Conservation (phyloP, 768 basidiomycete species). For the Lactarius tabidus region DNA sequence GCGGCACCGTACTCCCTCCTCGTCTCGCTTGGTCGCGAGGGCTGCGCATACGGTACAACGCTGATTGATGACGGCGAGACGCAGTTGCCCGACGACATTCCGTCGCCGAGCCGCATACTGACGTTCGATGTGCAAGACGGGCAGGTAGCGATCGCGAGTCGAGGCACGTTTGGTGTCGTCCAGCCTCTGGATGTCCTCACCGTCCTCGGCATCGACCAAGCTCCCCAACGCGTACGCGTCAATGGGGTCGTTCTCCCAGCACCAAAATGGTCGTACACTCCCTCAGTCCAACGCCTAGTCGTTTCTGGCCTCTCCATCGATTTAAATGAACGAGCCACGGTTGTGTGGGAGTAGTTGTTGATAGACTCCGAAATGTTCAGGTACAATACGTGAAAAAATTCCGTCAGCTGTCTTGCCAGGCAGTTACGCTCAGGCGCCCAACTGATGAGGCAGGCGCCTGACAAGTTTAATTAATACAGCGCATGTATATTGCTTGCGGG, state of each 20-base stretch:
- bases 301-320: conserved; percentile 13
- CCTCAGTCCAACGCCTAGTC: conserved; percentile 16
- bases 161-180: conserved; percentile 41
- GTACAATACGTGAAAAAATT: neutral
- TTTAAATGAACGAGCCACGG: conserved; percentile 10
- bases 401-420: neutral
- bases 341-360: conserved; percentile 11
- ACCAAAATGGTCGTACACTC: conserved; percentile 14
- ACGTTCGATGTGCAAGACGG: conserved; percentile 39
- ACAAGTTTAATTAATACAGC: neutral
- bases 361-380: neutral
- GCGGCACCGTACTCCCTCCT: conserved; percentile 59
- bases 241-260: conserved; percentile 6
- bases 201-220: conserved; percentile 46
- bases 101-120: conserved; percentile 49
- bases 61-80: conserved; percentile 71
- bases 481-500: neutral
- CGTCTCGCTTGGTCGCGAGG: conserved; percentile 46
- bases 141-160: conserved; percentile 37
- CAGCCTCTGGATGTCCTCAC: conserved; percentile 51
- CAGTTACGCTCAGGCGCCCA: neutral
- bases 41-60: conserved; percentile 53
- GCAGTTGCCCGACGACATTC: conserved; percentile 35
- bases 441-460: neutral
- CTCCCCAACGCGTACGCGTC: conserved; percentile 7